Evolutionary conservation across 2,329 filamentous ascomycete genomes (phyloP).

Genomic region (Pyrenochaeta sp.): DNA sequence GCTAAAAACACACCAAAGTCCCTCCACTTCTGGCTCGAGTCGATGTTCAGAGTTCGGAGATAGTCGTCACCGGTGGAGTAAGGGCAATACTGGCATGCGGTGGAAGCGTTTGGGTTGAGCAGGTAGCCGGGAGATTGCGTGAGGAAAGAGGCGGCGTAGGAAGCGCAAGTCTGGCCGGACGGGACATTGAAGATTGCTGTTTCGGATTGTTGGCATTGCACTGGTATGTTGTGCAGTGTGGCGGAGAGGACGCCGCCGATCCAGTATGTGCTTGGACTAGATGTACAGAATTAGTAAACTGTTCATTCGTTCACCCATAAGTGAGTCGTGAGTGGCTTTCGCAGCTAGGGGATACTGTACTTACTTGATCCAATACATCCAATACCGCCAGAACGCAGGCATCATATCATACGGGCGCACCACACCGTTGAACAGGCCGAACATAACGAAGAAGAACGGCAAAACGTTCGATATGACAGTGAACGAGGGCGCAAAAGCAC

Average conservation of each 20-base stretch:
- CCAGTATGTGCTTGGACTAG: slow-evolving; percentile 76
- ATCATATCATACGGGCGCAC: slow-evolving; percentile 72
- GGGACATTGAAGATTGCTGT: slow-evolving; percentile 72
- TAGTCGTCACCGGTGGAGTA: slow-evolving; percentile 73
- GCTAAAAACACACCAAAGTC: slow-evolving; percentile 77
- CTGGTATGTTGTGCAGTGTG: slow-evolving; percentile 62
- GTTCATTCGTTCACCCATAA: slow-evolving; percentile 62
- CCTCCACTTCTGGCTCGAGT: slow-evolving; percentile 71
- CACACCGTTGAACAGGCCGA: slow-evolving; percentile 79
- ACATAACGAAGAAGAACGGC: slow-evolving; percentile 84
- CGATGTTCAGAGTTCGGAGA: slow-evolving; percentile 65
- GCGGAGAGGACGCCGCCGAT: slow-evolving; percentile 74
- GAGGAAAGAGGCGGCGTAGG: slow-evolving; percentile 71
- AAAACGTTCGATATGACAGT: slow-evolving; percentile 77
- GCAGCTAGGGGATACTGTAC: slow-evolving; percentile 66
- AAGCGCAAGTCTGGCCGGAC: slow-evolving; percentile 67
- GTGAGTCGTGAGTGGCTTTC: too few species aligned
- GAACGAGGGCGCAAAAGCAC: slow-evolving; percentile 80
- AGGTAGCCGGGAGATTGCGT: slow-evolving; percentile 67
- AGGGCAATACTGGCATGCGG: slow-evolving; percentile 74
- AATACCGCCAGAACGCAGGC: slow-evolving; percentile 76
- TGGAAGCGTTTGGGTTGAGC: slow-evolving; percentile 65
- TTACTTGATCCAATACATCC: slow-evolving; percentile 72
- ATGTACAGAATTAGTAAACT: slow-evolving; percentile 13
- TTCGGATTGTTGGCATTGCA: slow-evolving; percentile 61